These are phyloP conservation scores for Ballota nigra DNA, from an alignment of 257 asterid genomes.

Conservation along the genomic window DNA sequence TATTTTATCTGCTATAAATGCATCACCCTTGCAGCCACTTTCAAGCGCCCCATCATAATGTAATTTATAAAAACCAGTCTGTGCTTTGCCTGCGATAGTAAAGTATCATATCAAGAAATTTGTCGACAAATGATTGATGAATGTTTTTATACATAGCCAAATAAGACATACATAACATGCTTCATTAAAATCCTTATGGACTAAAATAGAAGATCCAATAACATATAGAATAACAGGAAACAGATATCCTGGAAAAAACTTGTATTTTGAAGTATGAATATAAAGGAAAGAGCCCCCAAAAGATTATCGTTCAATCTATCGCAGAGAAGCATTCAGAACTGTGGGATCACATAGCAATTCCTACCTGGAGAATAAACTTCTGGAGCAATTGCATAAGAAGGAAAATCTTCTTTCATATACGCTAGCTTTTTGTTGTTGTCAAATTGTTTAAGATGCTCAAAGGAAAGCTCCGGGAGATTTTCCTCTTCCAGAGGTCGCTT, in stretches of 20 bases:
- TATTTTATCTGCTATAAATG: constrained; percentile 29
- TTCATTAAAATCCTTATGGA: neutral
- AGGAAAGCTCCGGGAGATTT: constrained; percentile 52
- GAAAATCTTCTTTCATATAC: constrained; percentile 25
- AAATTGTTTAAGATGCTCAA: constrained; percentile 55
- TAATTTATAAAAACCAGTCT: constrained; percentile 15
- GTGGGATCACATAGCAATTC: neutral
- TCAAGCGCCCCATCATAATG: constrained; percentile 21
- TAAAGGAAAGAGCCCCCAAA: neutral
- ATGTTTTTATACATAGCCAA: neutral
- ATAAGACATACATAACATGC: neutral
- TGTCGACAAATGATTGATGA: neutral
- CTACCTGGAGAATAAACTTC: constrained; percentile 40
- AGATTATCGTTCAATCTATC: neutral
- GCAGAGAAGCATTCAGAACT: neutral
- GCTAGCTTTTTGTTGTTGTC: constrained; percentile 25
- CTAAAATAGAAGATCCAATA: neutral
- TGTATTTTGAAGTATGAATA: neutral
- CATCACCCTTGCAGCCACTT: constrained; percentile 20
- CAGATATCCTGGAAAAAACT: neutral
- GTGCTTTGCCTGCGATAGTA: constrained; percentile 19
- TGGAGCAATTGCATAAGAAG: constrained; percentile 25
- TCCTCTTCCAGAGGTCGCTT: constrained; percentile 62
- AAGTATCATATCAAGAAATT: neutral
- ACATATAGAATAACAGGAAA: neutral